Base-by-base conservation (phyloP, 805 yeast genomes). In the Sungouiella thailandica region DNA sequence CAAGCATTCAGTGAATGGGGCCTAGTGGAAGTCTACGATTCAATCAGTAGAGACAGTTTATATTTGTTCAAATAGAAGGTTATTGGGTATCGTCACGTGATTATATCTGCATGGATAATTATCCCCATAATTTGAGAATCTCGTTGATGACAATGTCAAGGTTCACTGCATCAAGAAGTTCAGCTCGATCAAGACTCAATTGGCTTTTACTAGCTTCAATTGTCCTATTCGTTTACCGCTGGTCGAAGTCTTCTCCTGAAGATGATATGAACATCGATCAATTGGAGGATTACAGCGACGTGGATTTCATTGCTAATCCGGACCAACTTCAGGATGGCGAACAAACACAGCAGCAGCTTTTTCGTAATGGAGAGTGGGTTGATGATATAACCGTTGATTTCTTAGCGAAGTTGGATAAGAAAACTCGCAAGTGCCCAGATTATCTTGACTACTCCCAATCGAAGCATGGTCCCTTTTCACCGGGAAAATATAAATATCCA, bases 361-460 rank as follows among this genome's bases (percentile, higher is more conserved):
- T 25, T 7, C 28, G 4, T 4, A n/a, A 25, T 14, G 28, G 20
- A 8, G 18, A 24, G 10, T 31, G 28, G 18, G 18, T 27, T 4
- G 34, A 31, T 24, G 29, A 33, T 2, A 37, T 49, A 15, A 37
- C 47, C 9, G 34, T 37, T 12, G 43, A 41, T 8, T 49, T 49
- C 28, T 43, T 55, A 28, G 34, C 30, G 13, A 18, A 29, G 11
- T 24, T 55, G 44, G 58, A 57, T 17, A 40, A 36, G 23, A 19
- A 23, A 11, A 46, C 49, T 1, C 29, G 35, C 10, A 23, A 34
- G 9, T 85, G 95, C 53, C 78, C 78, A 1, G 74, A 76, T 37
- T 85, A 85, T 52, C 70, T 71, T 14, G 72, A 68, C 1, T 85
- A 81, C 50, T 70, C 93, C 1, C 53, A 68, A 35, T 39, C 35